These are phyloP conservation scores for Calonectria pteridis DNA, from an alignment of 2,329 filamentous ascomycete species.

Conservation along the genomic window DNA sequence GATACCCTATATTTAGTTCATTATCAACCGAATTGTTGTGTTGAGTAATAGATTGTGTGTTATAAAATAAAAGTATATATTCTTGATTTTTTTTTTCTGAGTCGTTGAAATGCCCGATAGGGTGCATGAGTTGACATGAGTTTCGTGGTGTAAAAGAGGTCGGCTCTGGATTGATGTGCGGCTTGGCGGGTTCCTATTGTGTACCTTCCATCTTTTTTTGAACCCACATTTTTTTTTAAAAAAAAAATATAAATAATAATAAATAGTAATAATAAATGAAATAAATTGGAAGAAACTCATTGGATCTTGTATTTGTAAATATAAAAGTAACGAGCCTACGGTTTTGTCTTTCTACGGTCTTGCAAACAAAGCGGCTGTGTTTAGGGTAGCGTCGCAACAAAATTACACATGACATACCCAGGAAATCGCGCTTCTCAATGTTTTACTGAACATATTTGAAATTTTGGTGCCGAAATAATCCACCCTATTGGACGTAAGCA, in stretches of 20 bases:
- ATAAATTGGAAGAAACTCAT: no score
- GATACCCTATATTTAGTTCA: neutral
- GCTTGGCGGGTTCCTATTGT: neutral
- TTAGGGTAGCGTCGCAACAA: neutral
- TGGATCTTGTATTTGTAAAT: no score
- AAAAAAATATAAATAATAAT: neutral
- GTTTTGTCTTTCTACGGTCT: neutral
- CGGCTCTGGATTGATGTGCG: no score
- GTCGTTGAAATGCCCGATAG: neutral
- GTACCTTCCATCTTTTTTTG: neutral
- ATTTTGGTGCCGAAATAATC: neutral
- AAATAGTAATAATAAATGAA: no score
- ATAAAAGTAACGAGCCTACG: neutral
- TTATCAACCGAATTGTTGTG: neutral
- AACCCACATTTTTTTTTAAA: no score
- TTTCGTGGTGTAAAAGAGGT: no score
- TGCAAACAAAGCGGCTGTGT: neutral
- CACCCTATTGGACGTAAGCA: neutral
- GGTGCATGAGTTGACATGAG: no score
- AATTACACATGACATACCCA: neutral
- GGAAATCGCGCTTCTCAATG: neutral
- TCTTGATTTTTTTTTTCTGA: neutral
- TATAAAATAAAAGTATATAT: neutral
- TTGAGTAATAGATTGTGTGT: neutral
- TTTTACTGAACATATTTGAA: neutral